phyloP scores from a whole-genome alignment of 768 basidiomycete genomes.

The Lentinula sp. region DNA sequence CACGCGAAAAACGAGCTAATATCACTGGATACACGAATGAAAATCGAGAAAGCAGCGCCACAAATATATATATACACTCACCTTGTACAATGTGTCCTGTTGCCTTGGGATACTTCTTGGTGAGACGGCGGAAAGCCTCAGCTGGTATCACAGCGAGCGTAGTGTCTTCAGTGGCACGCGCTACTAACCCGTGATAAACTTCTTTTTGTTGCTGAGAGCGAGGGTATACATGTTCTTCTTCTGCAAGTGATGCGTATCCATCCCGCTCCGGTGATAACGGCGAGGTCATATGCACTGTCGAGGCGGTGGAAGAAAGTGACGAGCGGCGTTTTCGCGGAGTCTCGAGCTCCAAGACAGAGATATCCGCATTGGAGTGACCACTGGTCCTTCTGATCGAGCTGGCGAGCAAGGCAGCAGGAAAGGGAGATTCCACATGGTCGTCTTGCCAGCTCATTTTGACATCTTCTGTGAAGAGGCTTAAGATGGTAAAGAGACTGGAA shows the following conservation, averaged over 20 bases:
- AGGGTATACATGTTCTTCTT: conserved; percentile 2
- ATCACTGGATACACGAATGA: conserved; percentile 52
- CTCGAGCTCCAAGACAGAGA: conserved; percentile 51
- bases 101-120: conserved; percentile 95
- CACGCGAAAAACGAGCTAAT: conserved; percentile 90
- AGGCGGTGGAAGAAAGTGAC: conserved; percentile 63
- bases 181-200: conserved; percentile 69
- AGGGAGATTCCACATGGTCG: conserved; percentile 27
- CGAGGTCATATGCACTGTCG: conserved; percentile 49
- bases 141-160: conserved; percentile 99
- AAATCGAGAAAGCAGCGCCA: conserved; percentile 1
- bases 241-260: conserved; percentile 6
- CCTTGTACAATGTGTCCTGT: conserved; percentile 96
- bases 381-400: conserved; percentile 10
- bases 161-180: conserved; percentile 90
- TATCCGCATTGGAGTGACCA: conserved; percentile 54
- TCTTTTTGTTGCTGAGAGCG: conserved; percentile 22
- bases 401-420: conserved; percentile 14
- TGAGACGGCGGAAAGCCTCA: conserved; percentile 89
- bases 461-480: conserved; percentile 94
- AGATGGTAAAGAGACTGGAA: conserved; percentile 93
- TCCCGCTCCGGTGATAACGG: not conserved
- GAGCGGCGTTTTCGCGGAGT: conserved; percentile 35
- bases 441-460: conserved; percentile 91
- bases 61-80: conserved; percentile 18